Evolutionary conservation across 768 basidiomycete species (phyloP).

Genomic region (Roridomyces roridus): DNA sequence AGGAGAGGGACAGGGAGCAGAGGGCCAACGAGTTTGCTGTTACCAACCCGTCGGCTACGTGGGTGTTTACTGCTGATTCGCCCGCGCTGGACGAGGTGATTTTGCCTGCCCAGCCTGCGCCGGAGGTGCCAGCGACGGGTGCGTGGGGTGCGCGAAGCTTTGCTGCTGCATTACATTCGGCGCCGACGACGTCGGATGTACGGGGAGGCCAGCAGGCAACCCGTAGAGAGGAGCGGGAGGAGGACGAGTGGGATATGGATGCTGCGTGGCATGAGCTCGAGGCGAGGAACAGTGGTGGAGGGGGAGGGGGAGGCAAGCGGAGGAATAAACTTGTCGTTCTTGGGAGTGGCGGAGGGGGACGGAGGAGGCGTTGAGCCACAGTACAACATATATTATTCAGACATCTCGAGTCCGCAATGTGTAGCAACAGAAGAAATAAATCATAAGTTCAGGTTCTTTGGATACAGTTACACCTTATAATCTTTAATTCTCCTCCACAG

Average conservation of each 20-base stretch:
- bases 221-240: slow-evolving; percentile 39
- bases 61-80: slow-evolving; percentile 29
- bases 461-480: neutral
- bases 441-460: neutral
- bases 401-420: slow-evolving; percentile 14
- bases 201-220: slow-evolving; percentile 34
- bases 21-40: slow-evolving; percentile 37
- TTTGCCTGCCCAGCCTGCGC: slow-evolving; percentile 29
- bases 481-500: slow-evolving; percentile 45
- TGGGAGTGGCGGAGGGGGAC: slow-evolving; percentile 65
- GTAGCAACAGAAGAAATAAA: slow-evolving; percentile 18
- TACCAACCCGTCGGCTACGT: slow-evolving; percentile 19
- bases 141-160: slow-evolving; percentile 86
- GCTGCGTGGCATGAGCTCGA: slow-evolving; percentile 85
- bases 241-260: slow-evolving; percentile 82
- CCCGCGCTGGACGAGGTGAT: slow-evolving; percentile 32
- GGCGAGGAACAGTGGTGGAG: slow-evolving; percentile 44
- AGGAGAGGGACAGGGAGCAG: slow-evolving; percentile 76
- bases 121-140: slow-evolving; percentile 42
- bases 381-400: neutral
- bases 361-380: slow-evolving; percentile 51
- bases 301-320: slow-evolving; percentile 63
- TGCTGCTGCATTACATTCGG: slow-evolving; percentile 75
- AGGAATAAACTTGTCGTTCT: slow-evolving; percentile 73
- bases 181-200: slow-evolving; percentile 34